phyloP scores from a whole-genome alignment of 352 stramenopile genomes.

The Pythium vanterpoolii region DNA sequence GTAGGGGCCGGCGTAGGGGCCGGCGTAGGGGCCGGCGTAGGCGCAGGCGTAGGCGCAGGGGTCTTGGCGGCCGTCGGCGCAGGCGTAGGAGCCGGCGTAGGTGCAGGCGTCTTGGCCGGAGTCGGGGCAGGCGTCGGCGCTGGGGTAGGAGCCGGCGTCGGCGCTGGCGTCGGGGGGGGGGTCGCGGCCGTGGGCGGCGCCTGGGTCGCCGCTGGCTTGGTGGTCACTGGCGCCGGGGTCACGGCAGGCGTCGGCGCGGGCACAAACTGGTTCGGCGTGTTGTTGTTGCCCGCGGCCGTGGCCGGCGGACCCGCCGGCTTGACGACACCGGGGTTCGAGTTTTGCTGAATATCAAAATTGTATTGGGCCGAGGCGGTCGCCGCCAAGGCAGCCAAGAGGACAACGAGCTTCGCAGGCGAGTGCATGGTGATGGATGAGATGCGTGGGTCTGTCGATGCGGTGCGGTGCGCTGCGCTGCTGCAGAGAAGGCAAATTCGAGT shows the following conservation, averaged over 20 bases:
- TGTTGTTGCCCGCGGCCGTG: slow-evolving; percentile 1
- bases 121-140: not conserved
- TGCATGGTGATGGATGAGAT: slow-evolving; percentile 14
- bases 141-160: slow-evolving; percentile 6
- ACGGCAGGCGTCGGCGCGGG: slow-evolving; percentile 9
- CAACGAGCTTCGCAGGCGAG: slow-evolving; percentile 19
- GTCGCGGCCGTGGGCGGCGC: too few relatives aligned
- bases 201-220: not conserved
- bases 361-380: slow-evolving; percentile 14
- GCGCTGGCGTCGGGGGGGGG: slow-evolving; percentile 24
- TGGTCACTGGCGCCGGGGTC: not conserved
- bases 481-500: slow-evolving; percentile 30
- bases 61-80: too few relatives aligned
- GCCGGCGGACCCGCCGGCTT: slow-evolving; percentile 1
- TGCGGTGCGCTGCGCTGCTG: slow-evolving; percentile 18
- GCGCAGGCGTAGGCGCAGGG: slow-evolving; percentile 10
- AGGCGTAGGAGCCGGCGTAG: not conserved
- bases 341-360: slow-evolving; percentile 18
- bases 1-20: slow-evolving; percentile 14
- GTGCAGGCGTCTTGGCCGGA: not conserved
- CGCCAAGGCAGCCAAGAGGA: slow-evolving; percentile 12
- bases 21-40: not conserved
- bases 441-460: too few relatives aligned
- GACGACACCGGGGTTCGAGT: slow-evolving; percentile 14
- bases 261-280: slow-evolving; percentile 11